phyloP scores from a whole-genome alignment of 2,329 filamentous ascomycete species.

The Herpotrichia juniperi region DNA sequence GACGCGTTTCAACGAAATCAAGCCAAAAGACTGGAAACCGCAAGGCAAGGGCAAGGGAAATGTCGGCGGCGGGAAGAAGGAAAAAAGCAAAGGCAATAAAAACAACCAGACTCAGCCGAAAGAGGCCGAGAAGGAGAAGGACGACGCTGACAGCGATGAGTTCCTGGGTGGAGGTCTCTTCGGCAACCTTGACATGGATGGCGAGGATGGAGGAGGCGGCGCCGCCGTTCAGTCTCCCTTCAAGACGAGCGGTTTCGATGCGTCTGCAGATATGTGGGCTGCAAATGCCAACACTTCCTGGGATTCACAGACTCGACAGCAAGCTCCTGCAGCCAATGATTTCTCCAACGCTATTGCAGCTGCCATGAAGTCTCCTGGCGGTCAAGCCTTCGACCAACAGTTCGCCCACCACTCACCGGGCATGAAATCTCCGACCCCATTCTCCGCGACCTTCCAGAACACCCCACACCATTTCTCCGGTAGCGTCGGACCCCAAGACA shows the following conservation, averaged over 20 bases:
- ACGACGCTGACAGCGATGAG: conserved; percentile 9
- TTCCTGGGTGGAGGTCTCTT: too few relatives aligned
- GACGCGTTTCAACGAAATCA: conserved; percentile 44
- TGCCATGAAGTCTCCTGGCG: too few relatives aligned
- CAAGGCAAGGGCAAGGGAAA: conserved; percentile 12
- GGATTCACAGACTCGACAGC: too few relatives aligned
- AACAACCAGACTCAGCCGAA: conserved; percentile 5
- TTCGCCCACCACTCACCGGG: too few relatives aligned
- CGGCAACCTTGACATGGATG: not conserved
- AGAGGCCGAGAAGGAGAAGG: conserved; percentile 12
- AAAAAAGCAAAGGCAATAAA: conserved; percentile 19
- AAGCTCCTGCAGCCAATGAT: too few relatives aligned
- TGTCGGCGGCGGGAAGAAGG: conserved; percentile 8
- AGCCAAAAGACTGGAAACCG: conserved; percentile 28
- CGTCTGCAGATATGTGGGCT: too few relatives aligned
- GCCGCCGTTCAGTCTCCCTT: too few relatives aligned
- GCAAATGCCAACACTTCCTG: too few relatives aligned
- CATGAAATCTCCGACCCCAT: too few relatives aligned
- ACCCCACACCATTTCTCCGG: not conserved
- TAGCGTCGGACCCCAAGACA: not conserved
- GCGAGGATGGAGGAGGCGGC: not conserved
- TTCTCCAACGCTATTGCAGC: too few relatives aligned
- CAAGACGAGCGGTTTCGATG: too few relatives aligned
- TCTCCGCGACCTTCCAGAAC: not conserved
- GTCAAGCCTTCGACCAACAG: too few relatives aligned